Base-by-base conservation (phyloP, 306 rosid species). In the Malus sylvestris region DNA sequence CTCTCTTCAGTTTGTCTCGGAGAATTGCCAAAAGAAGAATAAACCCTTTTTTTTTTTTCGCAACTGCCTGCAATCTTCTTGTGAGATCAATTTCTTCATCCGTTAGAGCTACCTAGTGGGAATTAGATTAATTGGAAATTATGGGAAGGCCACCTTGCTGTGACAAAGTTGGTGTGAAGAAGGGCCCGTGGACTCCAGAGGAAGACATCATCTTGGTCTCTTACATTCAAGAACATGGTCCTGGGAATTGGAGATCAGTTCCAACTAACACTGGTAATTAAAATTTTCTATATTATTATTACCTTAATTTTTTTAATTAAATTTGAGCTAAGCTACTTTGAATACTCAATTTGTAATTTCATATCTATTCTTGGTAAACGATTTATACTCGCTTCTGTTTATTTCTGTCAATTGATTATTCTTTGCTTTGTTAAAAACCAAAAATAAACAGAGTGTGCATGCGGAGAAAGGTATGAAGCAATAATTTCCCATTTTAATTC, bases 111-210 rank as follows among this genome's bases (percentile, higher is more conserved):
- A 22, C 8, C 6, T 4, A 16, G 63, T 58, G 35, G 51, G 18
- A 35, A 42, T 60, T 22, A 49, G 20, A 49, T 15, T 49, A 49
- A 9, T 16, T 25, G 63, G n/a, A 32, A 71, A 57, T 32, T 6
- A 94, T 94, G 98, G 98, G 97, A 70, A 91, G 97, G 27, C 89
- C 95, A 63, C 98, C 98, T 44, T 91, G 95, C 82, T 90, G 92
- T 83, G 96, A 92, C 52, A 92, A 92, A 83, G 65, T 79, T 68
- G 95, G 90, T 3, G 75, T 90, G n/a, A 94, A 94, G 85, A 94
- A 94, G 78, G 98, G 98, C 9, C 96, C 98, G n/a, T 94, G 98
- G 98, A 94, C 95, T 61, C 98, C 98, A 0, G 98, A 94, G 29
- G 98, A 94, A 68, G 98, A 94, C 76, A 94, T 94, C 86, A 75